These are phyloP conservation scores for Boletales sp. DNA, from an alignment of 768 basidiomycete species.

Conservation along the genomic window DNA sequence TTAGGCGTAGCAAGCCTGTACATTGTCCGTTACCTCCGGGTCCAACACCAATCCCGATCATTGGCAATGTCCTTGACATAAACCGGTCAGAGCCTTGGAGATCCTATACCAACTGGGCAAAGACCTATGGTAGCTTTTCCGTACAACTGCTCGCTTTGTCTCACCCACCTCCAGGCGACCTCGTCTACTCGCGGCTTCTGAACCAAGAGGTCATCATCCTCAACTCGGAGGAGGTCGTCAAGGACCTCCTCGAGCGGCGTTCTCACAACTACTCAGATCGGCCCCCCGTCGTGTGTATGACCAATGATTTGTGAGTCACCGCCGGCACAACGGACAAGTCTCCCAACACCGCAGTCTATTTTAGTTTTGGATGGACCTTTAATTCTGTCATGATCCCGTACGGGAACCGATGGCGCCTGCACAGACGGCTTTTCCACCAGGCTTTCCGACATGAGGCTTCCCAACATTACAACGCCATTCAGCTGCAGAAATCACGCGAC, in stretches of 20 bases:
- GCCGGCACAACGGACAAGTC: neutral
- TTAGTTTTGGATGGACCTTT: slow-evolving; percentile 28
- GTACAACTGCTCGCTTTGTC: slow-evolving; percentile 6
- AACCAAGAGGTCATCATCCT: slow-evolving; percentile 38
- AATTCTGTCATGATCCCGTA: slow-evolving; percentile 29
- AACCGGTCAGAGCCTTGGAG: slow-evolving; percentile 27
- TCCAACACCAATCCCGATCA: slow-evolving; percentile 42
- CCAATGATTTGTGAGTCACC: slow-evolving; percentile 26
- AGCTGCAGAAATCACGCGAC: slow-evolving; percentile 24
- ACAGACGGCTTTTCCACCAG: slow-evolving; percentile 27
- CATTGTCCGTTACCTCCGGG: slow-evolving; percentile 42
- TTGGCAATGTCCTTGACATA: slow-evolving; percentile 30
- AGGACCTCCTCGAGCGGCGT: slow-evolving; percentile 43
- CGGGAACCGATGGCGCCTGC: slow-evolving; percentile 26
- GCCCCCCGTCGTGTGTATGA: slow-evolving; percentile 27
- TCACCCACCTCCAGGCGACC: slow-evolving; percentile 25
- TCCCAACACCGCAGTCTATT: neutral
- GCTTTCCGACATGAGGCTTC: slow-evolving; percentile 22
- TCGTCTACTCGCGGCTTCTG: slow-evolving; percentile 35
- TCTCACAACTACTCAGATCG: slow-evolving; percentile 46
- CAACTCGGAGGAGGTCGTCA: slow-evolving; percentile 36
- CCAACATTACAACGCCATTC: slow-evolving; percentile 18
- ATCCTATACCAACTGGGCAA: slow-evolving; percentile 31
- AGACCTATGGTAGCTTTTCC: slow-evolving; percentile 24
- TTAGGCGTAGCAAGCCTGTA: neutral